Evolutionary conservation across 495 filamentous ascomycete species (phyloP).

Genomic region (Collariella sp.): DNA sequence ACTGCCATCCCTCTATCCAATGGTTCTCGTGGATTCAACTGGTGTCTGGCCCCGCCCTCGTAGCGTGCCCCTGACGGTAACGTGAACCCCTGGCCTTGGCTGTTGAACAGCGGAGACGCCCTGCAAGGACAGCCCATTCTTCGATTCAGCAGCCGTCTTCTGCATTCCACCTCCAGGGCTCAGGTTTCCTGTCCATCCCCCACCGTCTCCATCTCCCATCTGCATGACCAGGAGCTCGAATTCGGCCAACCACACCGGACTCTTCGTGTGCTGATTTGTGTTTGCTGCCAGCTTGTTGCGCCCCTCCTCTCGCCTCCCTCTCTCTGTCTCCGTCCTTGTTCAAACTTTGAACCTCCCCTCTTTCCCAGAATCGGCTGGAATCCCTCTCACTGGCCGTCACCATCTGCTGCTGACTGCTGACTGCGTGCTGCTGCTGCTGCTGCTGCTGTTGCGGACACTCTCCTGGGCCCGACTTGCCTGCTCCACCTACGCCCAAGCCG

Average conservation of each 20-base stretch:
- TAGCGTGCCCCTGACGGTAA: conserved; percentile 11
- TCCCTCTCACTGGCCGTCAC: no score
- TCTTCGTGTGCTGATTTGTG: neutral
- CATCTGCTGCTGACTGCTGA: neutral
- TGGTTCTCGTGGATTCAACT: no score
- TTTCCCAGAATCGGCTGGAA: no score
- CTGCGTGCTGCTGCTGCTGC: neutral
- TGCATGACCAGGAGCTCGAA: neutral
- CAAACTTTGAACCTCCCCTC: no score
- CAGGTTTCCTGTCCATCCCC: no score
- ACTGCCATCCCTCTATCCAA: no score
- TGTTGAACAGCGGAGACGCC: neutral
- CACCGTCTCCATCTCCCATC: no score
- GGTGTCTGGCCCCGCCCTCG: neutral
- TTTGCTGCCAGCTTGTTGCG: neutral
- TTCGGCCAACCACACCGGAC: neutral
- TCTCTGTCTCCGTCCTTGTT: no score
- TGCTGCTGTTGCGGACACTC: no score
- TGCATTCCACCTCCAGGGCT: no score
- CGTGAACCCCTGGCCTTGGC: conserved; percentile 13
- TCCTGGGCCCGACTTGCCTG: neutral
- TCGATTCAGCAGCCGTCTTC: no score
- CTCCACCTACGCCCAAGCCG: neutral
- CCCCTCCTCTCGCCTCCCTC: no score
- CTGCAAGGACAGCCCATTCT: conserved; percentile 3